Evolutionary conservation across 2,329 filamentous ascomycete species (phyloP).

Genomic region (Phaeomoniella chlamydospora): DNA sequence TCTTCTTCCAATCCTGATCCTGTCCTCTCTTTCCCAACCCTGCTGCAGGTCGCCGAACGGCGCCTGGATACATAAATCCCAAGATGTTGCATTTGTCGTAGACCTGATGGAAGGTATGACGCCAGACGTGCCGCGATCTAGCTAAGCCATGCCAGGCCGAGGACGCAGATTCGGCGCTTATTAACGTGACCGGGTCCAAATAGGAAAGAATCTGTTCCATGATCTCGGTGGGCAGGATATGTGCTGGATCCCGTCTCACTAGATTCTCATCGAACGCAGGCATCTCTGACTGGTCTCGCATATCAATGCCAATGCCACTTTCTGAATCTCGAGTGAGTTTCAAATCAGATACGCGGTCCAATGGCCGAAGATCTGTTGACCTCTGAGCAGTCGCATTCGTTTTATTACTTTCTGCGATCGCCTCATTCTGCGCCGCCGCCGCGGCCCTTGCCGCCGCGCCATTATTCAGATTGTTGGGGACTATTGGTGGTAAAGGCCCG

Average conservation of each 20-base stretch:
- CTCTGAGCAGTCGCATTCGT: conserved; percentile 10
- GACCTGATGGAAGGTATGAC: conserved; percentile 41
- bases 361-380: conserved; percentile 12
- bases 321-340: conserved; percentile 26
- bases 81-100: conserved; percentile 22
- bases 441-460: conserved; percentile 31
- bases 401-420: conserved; percentile 12
- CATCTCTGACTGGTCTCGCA: conserved; percentile 21
- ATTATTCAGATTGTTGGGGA: conserved; percentile 22
- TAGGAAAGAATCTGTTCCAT: conserved; percentile 43
- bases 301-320: conserved; percentile 32
- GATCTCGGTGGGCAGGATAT: conserved; percentile 43
- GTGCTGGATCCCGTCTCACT: conserved; percentile 35
- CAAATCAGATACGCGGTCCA: conserved; percentile 8
- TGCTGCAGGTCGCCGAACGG: conserved; percentile 11
- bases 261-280: conserved; percentile 20
- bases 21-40: conserved; percentile 41
- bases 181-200: conserved; percentile 42
- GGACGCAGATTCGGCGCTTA: conserved; percentile 41
- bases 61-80: background rate
- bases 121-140: conserved; percentile 46
- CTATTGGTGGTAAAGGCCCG: conserved; percentile 21
- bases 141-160: conserved; percentile 40
- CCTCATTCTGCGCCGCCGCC: conserved; percentile 33
- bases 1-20: conserved; percentile 68